A percentile compares a stretch with the other conserved stretches of the same genome.
phyloP scores from a whole-genome alignment of 2,329 filamentous ascomycete species.

The Coniosporium tulheliwenetii region DNA sequence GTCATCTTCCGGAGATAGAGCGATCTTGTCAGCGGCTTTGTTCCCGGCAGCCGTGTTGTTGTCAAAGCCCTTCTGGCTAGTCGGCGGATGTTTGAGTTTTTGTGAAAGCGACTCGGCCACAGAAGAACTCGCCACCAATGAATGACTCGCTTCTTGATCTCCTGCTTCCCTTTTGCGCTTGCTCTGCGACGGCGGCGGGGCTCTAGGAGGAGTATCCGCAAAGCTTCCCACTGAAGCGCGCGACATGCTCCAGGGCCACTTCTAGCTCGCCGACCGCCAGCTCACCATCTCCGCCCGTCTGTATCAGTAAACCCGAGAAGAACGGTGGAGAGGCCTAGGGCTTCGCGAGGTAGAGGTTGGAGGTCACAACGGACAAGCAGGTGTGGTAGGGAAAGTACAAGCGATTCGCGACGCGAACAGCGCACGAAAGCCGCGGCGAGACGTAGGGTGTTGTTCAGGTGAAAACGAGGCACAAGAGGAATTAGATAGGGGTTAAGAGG shows the following conservation, averaged over 20 bases:
- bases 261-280: slow-evolving; percentile 7
- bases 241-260: slow-evolving; percentile 46
- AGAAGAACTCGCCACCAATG: too few species aligned
- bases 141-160: background rate
- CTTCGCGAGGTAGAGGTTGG: too few species aligned
- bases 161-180: slow-evolving; percentile 28
- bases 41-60: background rate
- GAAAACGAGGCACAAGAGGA: background rate
- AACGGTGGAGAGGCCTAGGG: too few species aligned
- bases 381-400: too few species aligned
- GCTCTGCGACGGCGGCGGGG: slow-evolving; percentile 27
- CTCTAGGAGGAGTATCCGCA: slow-evolving; percentile 74
- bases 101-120: too few species aligned
- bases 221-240: slow-evolving; percentile 63
- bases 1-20: slow-evolving; percentile 22
- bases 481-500: background rate
- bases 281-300: slow-evolving; percentile 10
- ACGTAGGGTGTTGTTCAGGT: background rate
- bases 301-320: too few species aligned
- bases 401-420: background rate
- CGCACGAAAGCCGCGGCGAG: background rate
- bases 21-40: background rate
- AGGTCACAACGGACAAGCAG: too few species aligned
- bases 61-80: background rate
- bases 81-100: too few species aligned